Conservation (phyloP, 345 rosid genomes). For the Moricandia arvensis region DNA sequence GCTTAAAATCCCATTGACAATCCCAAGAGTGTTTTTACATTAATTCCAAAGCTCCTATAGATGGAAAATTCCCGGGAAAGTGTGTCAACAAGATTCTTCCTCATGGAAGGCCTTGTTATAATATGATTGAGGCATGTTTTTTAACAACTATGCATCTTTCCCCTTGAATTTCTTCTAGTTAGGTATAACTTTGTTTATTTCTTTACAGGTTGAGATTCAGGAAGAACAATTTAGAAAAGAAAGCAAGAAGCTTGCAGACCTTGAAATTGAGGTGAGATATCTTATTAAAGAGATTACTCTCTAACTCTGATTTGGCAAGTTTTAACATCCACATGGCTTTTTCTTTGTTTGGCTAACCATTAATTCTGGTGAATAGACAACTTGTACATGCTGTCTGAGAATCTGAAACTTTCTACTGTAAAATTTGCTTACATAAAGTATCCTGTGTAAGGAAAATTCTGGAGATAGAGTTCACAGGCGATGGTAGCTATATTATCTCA, state of each 20-base stretch:
- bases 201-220: conserved; percentile 55
- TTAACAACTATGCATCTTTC: conserved; percentile 19
- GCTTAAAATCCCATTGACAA: conserved; percentile 77
- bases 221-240: conserved; percentile 72
- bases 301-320: too few species aligned
- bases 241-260: conserved; percentile 80
- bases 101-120: conserved; percentile 69
- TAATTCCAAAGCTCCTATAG: conserved; percentile 62
- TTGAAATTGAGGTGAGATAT: conserved; percentile 79
- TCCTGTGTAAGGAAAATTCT: neutral
- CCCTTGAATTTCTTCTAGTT: conserved; percentile 11
- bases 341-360: conserved; percentile 1
- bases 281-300: too few species aligned
- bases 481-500: conserved; percentile 15
- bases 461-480: neutral
- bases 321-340: too few species aligned
- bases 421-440: conserved; percentile 16
- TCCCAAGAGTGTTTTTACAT: conserved; percentile 83
- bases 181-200: conserved; percentile 15
- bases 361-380: too few species aligned
- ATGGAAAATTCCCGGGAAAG: conserved; percentile 78
- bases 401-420: conserved; percentile 3
- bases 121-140: conserved; percentile 69
- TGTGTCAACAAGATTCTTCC: conserved; percentile 81
- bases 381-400: conserved; percentile 11